These are phyloP conservation scores for Aspergillus sp. DNA, from an alignment of 2,329 filamentous ascomycete genomes.

Conservation along the genomic window DNA sequence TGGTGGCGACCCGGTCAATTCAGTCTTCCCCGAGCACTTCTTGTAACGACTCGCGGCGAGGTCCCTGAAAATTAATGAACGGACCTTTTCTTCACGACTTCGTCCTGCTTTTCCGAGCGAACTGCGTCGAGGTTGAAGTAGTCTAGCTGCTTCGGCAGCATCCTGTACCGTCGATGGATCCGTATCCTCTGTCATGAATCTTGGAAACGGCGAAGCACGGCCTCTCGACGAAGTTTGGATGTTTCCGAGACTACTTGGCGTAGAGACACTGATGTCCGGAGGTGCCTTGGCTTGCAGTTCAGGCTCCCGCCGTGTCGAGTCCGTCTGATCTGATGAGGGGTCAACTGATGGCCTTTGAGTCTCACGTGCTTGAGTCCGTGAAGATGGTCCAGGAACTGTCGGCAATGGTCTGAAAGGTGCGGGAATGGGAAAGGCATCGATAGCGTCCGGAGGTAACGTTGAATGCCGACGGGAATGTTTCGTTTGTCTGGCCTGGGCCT, in stretches of 20 bases:
- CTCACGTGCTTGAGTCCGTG: conserved; percentile 15
- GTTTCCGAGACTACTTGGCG: background rate
- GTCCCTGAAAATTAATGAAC: conserved; percentile 34
- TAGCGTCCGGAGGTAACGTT: conserved; percentile 32
- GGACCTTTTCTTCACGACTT: conserved; percentile 31
- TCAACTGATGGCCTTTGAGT: conserved; percentile 9
- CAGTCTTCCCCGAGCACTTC: conserved; percentile 15
- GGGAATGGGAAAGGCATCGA: conserved; percentile 41
- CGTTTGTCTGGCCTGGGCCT: conserved; percentile 5
- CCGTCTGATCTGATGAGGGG: background rate
- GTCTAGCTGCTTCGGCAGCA: background rate
- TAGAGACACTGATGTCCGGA: background rate
- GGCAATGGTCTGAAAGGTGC: conserved; percentile 41
- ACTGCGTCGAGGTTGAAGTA: conserved; percentile 10
- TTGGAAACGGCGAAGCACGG: conserved; percentile 3
- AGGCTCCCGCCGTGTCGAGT: background rate
- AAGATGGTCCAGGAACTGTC: conserved; percentile 32
- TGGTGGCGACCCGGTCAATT: conserved; percentile 1
- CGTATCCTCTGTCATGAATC: conserved; percentile 1
- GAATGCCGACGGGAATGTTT: conserved; percentile 24
- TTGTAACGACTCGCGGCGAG: conserved; percentile 30
- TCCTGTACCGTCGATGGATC: conserved; percentile 4
- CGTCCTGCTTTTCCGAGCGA: conserved; percentile 22
- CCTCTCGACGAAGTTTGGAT: background rate
- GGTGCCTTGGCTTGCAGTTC: background rate